phyloP scores from a whole-genome alignment of 257 asterid genomes.

The Parsonsia alboflavescens region DNA sequence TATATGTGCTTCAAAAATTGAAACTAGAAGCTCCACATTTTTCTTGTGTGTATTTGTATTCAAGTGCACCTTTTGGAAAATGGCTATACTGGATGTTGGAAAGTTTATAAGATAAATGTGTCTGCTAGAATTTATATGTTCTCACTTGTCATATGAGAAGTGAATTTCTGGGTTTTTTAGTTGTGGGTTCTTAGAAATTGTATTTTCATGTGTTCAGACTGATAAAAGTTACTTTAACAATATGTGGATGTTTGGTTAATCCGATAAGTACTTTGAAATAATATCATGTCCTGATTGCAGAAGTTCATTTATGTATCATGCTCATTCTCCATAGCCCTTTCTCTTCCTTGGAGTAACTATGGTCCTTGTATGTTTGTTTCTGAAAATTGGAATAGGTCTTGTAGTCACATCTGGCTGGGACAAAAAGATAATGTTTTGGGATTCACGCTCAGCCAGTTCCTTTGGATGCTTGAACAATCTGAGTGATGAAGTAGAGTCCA shows the following conservation, averaged over 20 bases:
- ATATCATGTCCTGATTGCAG: slow-evolving; percentile 1
- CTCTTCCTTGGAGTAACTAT: neutral
- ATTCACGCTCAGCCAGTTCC: slow-evolving; percentile 46
- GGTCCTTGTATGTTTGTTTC: neutral
- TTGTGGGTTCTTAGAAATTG: neutral
- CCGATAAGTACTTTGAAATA: neutral
- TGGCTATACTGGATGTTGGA: neutral
- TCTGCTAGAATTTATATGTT: neutral
- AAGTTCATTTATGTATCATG: neutral
- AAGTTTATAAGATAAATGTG: neutral
- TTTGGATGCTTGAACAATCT: slow-evolving; percentile 41
- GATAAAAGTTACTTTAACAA: neutral
- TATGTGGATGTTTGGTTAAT: neutral
- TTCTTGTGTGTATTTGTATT: neutral
- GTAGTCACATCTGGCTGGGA: slow-evolving; percentile 73
- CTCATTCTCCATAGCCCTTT: neutral
- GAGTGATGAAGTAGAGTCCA: slow-evolving; percentile 54
- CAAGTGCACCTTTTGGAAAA: neutral
- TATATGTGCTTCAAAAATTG: neutral
- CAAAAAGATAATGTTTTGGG: slow-evolving; percentile 75
- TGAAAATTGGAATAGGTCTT: slow-evolving; percentile 45
- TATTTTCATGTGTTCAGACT: neutral
- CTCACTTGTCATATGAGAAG: neutral
- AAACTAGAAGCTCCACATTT: neutral
- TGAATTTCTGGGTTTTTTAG: neutral